phyloP scores from a whole-genome alignment of 441 rosid genomes.

The Pelargonium australe region DNA sequence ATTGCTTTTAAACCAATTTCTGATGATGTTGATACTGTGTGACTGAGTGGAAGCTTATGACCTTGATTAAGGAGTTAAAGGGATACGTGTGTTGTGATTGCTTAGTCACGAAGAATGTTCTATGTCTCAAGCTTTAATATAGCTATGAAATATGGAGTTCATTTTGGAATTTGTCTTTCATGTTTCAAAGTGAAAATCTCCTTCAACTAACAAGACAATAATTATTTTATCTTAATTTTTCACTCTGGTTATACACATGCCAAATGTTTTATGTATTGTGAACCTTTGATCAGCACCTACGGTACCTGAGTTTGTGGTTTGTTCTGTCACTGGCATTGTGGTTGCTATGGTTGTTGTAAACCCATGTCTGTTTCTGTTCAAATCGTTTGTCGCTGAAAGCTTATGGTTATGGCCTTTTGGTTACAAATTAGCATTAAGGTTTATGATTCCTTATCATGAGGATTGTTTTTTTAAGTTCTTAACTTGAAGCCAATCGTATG shows the following conservation, averaged over 20 bases:
- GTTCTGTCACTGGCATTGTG: background rate
- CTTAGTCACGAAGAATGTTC: background rate
- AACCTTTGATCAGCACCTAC: background rate
- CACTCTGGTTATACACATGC: background rate
- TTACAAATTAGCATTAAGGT: background rate
- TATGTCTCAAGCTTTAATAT: background rate
- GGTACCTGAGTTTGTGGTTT: background rate
- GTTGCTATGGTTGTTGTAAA: background rate
- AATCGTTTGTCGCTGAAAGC: background rate
- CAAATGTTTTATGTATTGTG: background rate
- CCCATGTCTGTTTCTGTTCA: background rate
- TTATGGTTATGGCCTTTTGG: background rate
- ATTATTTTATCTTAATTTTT: background rate
- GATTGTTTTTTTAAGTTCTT: background rate
- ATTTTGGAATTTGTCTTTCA: background rate
- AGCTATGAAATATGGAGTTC: background rate
- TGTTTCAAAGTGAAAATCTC: background rate
- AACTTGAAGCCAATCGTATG: background rate
- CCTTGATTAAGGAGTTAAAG: background rate
- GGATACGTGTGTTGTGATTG: background rate
- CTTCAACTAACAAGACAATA: background rate
- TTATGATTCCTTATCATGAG: background rate
- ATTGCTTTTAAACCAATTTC: background rate
- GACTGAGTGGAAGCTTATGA: background rate
- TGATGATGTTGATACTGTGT: background rate